Evolutionary conservation across 2,329 filamentous ascomycete genomes (phyloP).

Genomic region (Ophiocordyceps robertsii): DNA sequence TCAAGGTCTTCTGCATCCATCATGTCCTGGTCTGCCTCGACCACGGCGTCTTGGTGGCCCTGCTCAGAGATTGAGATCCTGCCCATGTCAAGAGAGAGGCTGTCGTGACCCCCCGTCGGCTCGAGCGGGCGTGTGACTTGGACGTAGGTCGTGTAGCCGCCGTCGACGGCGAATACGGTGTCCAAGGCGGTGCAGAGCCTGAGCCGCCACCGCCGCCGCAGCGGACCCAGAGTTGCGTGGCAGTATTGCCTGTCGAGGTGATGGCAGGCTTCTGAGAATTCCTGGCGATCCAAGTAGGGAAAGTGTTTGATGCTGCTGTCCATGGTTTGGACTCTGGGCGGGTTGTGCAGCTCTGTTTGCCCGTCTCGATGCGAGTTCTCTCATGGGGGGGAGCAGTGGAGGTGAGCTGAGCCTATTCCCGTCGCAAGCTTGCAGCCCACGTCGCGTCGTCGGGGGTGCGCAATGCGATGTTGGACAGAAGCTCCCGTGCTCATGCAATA

Average conservation of each 20-base stretch:
- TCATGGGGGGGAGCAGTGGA: too few relatives aligned
- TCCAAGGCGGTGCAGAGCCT: slow-evolving; percentile 37
- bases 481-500: too few relatives aligned
- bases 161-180: slow-evolving; percentile 24
- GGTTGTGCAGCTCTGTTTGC: not conserved
- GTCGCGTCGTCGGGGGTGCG: too few relatives aligned
- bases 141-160: slow-evolving; percentile 36
- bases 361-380: not conserved
- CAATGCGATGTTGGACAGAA: too few relatives aligned
- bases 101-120: slow-evolving; percentile 25
- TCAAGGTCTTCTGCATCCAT: slow-evolving; percentile 37
- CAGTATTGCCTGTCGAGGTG: slow-evolving; percentile 45
- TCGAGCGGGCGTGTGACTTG: slow-evolving; percentile 43
- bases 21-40: slow-evolving; percentile 30
- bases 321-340: slow-evolving; percentile 10
- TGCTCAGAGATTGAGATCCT: slow-evolving; percentile 28
- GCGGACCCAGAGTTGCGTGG: slow-evolving; percentile 40
- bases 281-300: slow-evolving; percentile 45
- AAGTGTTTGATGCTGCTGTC: slow-evolving; percentile 33
- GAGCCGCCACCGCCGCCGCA: slow-evolving; percentile 42
- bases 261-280: slow-evolving; percentile 54
- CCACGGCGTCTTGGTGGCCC: slow-evolving; percentile 6
- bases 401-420: too few relatives aligned
- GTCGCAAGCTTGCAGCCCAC: too few relatives aligned
- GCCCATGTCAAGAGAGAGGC: slow-evolving; percentile 32